Conservation (phyloP, 2,329 filamentous ascomycete genomes). For the Gaeumannomyces tritici region DNA sequence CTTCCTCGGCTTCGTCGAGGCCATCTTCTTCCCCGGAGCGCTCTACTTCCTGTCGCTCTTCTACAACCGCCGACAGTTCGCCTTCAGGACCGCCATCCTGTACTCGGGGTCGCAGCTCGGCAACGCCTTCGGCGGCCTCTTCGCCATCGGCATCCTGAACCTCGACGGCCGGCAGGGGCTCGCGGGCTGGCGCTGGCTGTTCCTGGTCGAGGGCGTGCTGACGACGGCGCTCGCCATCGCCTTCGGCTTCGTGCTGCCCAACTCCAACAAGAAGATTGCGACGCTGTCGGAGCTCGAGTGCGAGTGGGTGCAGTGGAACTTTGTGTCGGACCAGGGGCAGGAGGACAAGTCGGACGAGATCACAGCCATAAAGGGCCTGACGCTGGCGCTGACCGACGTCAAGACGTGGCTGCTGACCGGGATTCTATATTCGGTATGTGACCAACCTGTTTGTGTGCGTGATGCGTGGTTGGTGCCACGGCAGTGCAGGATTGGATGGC, state of each 20-base stretch:
- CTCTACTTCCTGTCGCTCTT: slow-evolving; percentile 28
- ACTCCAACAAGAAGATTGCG: slow-evolving; percentile 12
- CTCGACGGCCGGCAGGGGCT: slow-evolving; percentile 15
- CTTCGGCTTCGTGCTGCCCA: slow-evolving; percentile 13
- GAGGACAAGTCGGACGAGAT: slow-evolving; percentile 16
- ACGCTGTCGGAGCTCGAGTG: slow-evolving; percentile 12
- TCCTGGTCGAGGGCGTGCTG: slow-evolving; percentile 17
- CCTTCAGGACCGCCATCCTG: slow-evolving; percentile 21
- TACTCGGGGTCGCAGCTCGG: slow-evolving; percentile 20
- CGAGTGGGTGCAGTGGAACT: slow-evolving; percentile 14
- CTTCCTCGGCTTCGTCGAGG: slow-evolving; percentile 43
- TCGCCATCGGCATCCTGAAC: slow-evolving; percentile 21
- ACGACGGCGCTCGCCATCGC: slow-evolving; percentile 12
- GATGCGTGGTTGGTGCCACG: too few relatives aligned
- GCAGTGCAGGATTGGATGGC: too few relatives aligned
- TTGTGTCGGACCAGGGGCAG: slow-evolving; percentile 11
- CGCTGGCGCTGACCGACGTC: slow-evolving; percentile 20
- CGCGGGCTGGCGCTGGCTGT: slow-evolving; percentile 19
- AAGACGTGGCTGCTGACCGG: slow-evolving; percentile 27
- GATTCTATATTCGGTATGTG: slow-evolving; percentile 16
- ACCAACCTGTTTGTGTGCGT: too few relatives aligned
- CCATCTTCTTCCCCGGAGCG: slow-evolving; percentile 41
- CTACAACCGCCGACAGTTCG: slow-evolving; percentile 28
- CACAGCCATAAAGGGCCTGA: slow-evolving; percentile 16
- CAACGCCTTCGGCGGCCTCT: slow-evolving; percentile 24